phyloP scores from a whole-genome alignment of 2,329 filamentous ascomycete genomes.

The Talaromyces sp. region DNA sequence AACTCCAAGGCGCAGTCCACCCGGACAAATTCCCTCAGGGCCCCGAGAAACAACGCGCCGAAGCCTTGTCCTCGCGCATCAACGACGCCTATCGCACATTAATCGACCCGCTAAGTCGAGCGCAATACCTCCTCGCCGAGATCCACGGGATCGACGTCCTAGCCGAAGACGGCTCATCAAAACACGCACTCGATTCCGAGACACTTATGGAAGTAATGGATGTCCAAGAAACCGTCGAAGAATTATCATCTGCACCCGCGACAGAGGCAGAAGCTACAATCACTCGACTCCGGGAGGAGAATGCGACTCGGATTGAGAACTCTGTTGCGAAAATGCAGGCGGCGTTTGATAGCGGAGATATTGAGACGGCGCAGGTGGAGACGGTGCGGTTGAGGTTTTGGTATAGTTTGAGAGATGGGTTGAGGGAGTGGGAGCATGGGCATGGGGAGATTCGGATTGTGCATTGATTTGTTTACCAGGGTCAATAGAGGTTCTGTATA shows the following conservation, averaged over 20 bases:
- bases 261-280: constrained; percentile 52
- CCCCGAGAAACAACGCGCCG: constrained; percentile 56
- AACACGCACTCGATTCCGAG: constrained; percentile 60
- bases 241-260: constrained; percentile 36
- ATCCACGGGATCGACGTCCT: constrained; percentile 65
- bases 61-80: constrained; percentile 73
- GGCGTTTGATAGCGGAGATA: constrained; percentile 62
- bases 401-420: constrained; percentile 76
- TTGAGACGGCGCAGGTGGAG: constrained; percentile 63
- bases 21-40: constrained; percentile 46
- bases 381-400: constrained; percentile 80
- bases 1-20: constrained; percentile 60
- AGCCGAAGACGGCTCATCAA: constrained; percentile 63
- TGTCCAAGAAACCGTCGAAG: constrained; percentile 68
- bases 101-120: constrained; percentile 67
- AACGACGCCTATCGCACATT: constrained; percentile 92
- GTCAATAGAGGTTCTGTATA: too few species aligned
- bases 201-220: constrained; percentile 85
- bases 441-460: constrained; percentile 52
- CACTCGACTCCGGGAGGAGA: constrained; percentile 60
- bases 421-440: constrained; percentile 80
- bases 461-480: constrained; percentile 47
- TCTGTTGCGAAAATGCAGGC: constrained; percentile 60
- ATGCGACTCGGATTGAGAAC: constrained; percentile 60
- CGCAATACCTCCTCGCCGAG: constrained; percentile 76